Evolutionary conservation across 192 early-diverging fungal genomes (phyloP), one percentile per base, ranked within the genome.

Genomic region (Radiomyces spectabilis): DNA sequence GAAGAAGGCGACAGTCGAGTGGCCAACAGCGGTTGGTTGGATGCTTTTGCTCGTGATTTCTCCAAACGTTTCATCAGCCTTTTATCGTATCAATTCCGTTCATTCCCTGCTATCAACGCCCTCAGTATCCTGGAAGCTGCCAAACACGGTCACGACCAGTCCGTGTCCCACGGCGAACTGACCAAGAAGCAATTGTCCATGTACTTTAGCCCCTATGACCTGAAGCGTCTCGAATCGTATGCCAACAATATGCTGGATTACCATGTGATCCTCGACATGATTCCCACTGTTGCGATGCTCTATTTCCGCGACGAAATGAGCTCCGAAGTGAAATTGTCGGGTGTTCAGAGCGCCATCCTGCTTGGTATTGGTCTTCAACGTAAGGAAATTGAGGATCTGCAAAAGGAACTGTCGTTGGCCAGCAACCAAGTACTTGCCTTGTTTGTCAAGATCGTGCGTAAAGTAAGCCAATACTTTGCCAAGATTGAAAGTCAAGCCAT

Each of bases 161-260:
- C 66, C 2, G 51, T 59, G 2, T 68, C 59, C 16, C 55, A 63
- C 0, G 53, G 55, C 7, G 40, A 42, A 1, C 34, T 72, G 5
- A 63, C 27, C 18, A 67, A 68, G 27, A 22, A 50, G 4, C 42
- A 58, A 3, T 51, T 81, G 5, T 69, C 72, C 27, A 30, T 54
- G 0, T 40, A 73, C 46, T 84, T 92, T 49, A 73, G 83, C 6
- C 85, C 85, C 4, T 92, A 88, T 60, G 97, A 99, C 62, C 69
- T 99, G 55, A 96, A 95, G 71, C 91, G 97, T 32, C 80, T 99
- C 26, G 93, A 95, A 37, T 86, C 85, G n/a, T 99, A 97, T 61
- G 75, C 92, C 7, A 93, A 95, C 72, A 95, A 97, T 66, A 71
- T 99, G 68, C 66, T 96, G 43, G 97, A 99, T 68, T 95, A 96